Evolutionary conservation across 2,329 filamentous ascomycete genomes (phyloP), one percentile per base, ranked within the genome.

Genomic region (Sporothrix brunneoviolacea): DNA sequence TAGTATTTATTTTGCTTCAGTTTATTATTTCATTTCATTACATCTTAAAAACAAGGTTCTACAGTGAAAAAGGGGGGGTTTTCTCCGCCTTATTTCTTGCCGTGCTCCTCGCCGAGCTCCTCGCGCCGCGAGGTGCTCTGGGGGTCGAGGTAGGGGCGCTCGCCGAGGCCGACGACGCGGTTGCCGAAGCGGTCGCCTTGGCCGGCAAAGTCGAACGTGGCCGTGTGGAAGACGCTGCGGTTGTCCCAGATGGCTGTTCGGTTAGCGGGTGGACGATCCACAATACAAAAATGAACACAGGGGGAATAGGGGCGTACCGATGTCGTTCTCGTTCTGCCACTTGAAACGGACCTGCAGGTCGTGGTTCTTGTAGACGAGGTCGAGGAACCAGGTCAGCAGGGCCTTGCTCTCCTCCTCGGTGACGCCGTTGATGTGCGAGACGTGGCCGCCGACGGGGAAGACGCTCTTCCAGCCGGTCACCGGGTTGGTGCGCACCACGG

Each of bases 391-490:
- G 22, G 70, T 59, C 2, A 79, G 65, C 21, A 80, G 63, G 33
- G 67, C 59, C 42, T 68, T 63, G 54, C 70, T 74, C 64, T 80
- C 77, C 2, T 69, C 67, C 3, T 70, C 64, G 0, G 67, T 70
- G 7, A 80, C 60, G 1, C 67, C 74, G 54, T 80, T 76, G 64
- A 80, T 75, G 52, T 69, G 64, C 35, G 68, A 61, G 0, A 74
- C 71, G 58, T 78, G 74, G n/a, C 69, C 68, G 10, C 75, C 76
- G 1, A 77, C 67, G 2, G 73, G 71, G 57, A 77, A 80, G 38
- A 79, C 60, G 41, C 66, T 71, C 62, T 77, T 79, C 76, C 77
- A 80, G 2, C 77, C 76, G 0, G 76, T 79, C 0, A 80, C 75
- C 0, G 77, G 77, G 60, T 80, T 80, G 10, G 76, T 80, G 30